A percentile compares a stretch with the other conserved stretches of the same genome.
Evolutionary conservation across 371 early-diverging fungal genomes (phyloP).

Genomic region (Lichtheimia corymbifera): DNA sequence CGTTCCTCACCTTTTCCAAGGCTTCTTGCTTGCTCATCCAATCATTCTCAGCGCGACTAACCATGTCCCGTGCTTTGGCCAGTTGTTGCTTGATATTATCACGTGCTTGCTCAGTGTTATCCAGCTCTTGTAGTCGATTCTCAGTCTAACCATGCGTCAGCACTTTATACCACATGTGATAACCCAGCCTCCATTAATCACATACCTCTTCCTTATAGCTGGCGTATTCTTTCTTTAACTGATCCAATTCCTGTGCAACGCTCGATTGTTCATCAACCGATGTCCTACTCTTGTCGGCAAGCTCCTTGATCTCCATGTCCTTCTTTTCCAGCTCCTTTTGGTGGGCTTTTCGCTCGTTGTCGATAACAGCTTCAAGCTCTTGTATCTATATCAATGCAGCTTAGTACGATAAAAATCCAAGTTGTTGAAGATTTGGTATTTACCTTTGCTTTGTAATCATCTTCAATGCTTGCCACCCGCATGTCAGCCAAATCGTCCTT

Average conservation of each 20-base stretch:
- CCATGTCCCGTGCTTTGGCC: conserved; percentile 54
- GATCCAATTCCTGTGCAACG: not conserved
- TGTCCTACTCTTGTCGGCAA: not conserved
- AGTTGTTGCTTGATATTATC: conserved; percentile 45
- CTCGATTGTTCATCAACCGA: not conserved
- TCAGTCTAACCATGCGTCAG: conserved; percentile 21
- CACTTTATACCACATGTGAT: not conserved
- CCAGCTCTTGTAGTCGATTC: conserved; percentile 23
- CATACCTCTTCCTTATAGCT: not conserved
- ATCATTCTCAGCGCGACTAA: conserved; percentile 50
- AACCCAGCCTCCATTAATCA: not conserved
- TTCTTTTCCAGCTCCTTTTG: conserved; percentile 14
- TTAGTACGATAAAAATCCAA: conserved; percentile 18
- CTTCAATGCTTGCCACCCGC: conserved; percentile 43
- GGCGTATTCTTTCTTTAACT: not conserved
- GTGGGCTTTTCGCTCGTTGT: conserved; percentile 19
- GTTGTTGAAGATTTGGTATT: conserved; percentile 15
- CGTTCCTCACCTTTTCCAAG: conserved; percentile 18
- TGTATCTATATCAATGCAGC: conserved; percentile 18
- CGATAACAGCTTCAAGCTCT: conserved; percentile 7
- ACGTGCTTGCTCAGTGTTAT: conserved; percentile 37
- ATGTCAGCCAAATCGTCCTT: conserved; percentile 50
- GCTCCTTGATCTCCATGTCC: not conserved
- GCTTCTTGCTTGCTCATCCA: conserved; percentile 47
- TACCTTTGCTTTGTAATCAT: conserved; percentile 41